Evolutionary conservation across 495 filamentous ascomycete genomes (phyloP).

Genomic region (Xylaria sp.): DNA sequence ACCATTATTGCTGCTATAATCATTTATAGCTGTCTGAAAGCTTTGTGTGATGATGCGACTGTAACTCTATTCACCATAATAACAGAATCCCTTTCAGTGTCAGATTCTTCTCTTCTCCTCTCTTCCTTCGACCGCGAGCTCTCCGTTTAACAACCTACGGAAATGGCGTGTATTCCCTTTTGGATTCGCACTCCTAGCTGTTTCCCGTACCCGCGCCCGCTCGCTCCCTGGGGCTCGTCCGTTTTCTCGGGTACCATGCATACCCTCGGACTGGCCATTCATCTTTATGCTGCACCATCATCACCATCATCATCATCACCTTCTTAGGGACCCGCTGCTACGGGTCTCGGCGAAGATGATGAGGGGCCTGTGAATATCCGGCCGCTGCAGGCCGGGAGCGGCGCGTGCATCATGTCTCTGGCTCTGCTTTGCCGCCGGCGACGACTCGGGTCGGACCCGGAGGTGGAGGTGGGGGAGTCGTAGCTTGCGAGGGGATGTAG

Average conservation of each 20-base stretch:
- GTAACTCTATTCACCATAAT: background rate
- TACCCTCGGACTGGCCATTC: background rate
- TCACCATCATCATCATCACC: no score
- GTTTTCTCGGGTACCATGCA: background rate
- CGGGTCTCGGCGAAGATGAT: background rate
- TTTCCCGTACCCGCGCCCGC: background rate
- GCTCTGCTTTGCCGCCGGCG: background rate
- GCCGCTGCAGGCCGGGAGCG: conserved; percentile 26
- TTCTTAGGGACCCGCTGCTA: background rate
- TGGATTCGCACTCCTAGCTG: background rate
- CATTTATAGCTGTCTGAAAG: background rate
- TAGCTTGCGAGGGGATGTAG: background rate
- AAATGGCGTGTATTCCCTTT: background rate
- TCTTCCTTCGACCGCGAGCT: no score
- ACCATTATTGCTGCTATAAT: background rate
- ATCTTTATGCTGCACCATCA: no score
- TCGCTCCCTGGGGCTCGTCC: background rate
- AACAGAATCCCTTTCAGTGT: background rate
- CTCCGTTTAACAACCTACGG: background rate
- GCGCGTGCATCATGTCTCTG: conserved; percentile 17
- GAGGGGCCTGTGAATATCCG: conserved; percentile 6
- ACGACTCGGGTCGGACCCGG: background rate
- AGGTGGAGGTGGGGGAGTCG: background rate
- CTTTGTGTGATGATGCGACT: background rate
- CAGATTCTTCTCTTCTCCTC: background rate